phyloP scores from a whole-genome alignment of 805 yeast genomes.

The Sungouiella thailandica region DNA sequence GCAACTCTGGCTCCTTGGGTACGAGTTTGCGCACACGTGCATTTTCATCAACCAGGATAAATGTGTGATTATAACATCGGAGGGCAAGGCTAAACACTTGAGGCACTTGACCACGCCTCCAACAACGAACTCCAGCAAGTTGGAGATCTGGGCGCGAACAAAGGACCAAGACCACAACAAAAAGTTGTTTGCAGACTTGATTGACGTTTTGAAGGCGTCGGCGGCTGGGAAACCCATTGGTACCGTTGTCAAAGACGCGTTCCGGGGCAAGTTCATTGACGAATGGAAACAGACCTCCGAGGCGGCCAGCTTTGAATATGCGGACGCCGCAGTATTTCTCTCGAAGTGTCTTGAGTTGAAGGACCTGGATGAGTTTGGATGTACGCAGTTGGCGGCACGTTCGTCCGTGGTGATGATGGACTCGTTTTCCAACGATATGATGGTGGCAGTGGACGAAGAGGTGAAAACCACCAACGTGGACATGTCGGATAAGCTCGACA shows the following conservation, averaged over 20 bases:
- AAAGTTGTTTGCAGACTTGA: slow-evolving; percentile 55
- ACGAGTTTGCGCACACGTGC: slow-evolving; percentile 92
- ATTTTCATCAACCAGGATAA: slow-evolving; percentile 58
- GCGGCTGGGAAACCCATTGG: slow-evolving; percentile 47
- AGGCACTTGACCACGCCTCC: slow-evolving; percentile 46
- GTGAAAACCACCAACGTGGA: slow-evolving; percentile 65
- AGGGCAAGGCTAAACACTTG: slow-evolving; percentile 79
- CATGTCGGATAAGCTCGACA: slow-evolving; percentile 72
- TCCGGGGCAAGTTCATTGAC: slow-evolving; percentile 75
- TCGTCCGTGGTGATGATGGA: slow-evolving; percentile 77
- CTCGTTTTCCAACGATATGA: slow-evolving; percentile 82
- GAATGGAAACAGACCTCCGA: slow-evolving; percentile 60
- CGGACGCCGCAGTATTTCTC: slow-evolving; percentile 51
- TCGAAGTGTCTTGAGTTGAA: slow-evolving; percentile 58
- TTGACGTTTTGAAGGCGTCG: slow-evolving; percentile 40
- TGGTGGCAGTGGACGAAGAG: slow-evolving; percentile 82
- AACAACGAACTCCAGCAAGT: slow-evolving; percentile 36
- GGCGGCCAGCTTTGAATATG: slow-evolving; percentile 32
- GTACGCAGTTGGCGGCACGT: slow-evolving; percentile 65
- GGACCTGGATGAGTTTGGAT: slow-evolving; percentile 71
- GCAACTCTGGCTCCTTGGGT: slow-evolving; percentile 90
- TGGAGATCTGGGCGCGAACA: slow-evolving; percentile 65
- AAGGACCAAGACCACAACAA: slow-evolving; percentile 78
- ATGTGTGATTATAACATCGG: slow-evolving; percentile 67
- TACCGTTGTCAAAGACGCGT: slow-evolving; percentile 66